phyloP scores from a whole-genome alignment of 2,329 filamentous ascomycete genomes.

The Microdochium bolleyi region DNA sequence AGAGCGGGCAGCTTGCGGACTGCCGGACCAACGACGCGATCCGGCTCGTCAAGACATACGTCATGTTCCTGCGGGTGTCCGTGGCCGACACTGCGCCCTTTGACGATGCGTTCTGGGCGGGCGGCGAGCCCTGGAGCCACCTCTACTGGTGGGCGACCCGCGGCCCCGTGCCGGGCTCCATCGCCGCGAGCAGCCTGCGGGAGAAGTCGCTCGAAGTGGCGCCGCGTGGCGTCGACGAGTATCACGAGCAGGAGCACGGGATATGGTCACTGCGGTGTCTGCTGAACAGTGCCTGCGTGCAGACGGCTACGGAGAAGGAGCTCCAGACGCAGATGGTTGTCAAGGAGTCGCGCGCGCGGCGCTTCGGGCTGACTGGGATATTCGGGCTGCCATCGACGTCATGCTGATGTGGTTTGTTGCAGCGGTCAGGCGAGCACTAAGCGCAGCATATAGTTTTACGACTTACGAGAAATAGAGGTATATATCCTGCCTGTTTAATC shows the following conservation, averaged over 20 bases:
- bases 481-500: too few species aligned
- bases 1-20: slow-evolving; percentile 18
- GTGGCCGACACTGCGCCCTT: slow-evolving; percentile 12
- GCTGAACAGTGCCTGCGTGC: not conserved
- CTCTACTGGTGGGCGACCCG: not conserved
- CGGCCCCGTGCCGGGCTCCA: not conserved
- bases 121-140: not conserved
- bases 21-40: slow-evolving; percentile 22
- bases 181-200: not conserved
- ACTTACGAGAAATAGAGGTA: too few species aligned
- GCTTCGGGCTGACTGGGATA: not conserved
- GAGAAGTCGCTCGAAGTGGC: not conserved
- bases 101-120: slow-evolving; percentile 12
- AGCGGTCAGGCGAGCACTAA: too few species aligned
- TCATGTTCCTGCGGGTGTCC: slow-evolving; percentile 16
- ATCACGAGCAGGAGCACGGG: not conserved
- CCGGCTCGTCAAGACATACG: slow-evolving; percentile 20
- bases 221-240: not conserved
- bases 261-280: not conserved
- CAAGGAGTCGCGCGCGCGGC: not conserved
- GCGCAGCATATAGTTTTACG: too few species aligned
- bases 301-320: not conserved
- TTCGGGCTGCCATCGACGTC: not conserved
- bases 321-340: not conserved
- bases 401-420: not conserved